Evolutionary conservation across 169 alveolate species (phyloP), one percentile per base, ranked within the genome.

Genomic region (Babesia ovis): DNA sequence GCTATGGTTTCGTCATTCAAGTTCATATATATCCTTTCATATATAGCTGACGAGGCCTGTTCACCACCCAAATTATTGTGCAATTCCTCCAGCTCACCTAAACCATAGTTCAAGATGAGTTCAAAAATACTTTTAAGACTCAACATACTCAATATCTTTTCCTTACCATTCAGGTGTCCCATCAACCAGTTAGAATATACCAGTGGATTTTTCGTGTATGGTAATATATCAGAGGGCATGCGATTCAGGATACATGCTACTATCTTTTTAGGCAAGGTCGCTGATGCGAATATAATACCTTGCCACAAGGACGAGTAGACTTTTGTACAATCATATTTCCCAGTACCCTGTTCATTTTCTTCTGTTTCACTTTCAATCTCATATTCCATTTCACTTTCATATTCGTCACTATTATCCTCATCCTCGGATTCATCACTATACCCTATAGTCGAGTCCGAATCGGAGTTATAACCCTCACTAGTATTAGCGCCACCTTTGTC

Each of bases 221-320:
- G 87, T 60, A 79, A 61, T 43, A 61, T 66, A 20, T 18, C 9
- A 12, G 51, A 29, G 9, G 87, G 87, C 76, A 69, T 50, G 37
- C 59, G 46, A 25, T 70, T 75, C 61, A 79, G 51, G 11, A 79
- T 37, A 18, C n/a, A 14, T 20, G 39, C 55, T 12, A 60, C 11
- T 11, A 34, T n/a, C 11, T 39, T 37, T 34, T 20, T 29, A 20
- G 64, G n/a, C 73, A 79, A 23, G 6, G 57, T 54, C 5, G 39
- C 2, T 11, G 22, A 12, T 11, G 48, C 66, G 61, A 58, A 37
- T 56, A 79, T 27, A 35, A 61, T 42, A 55, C 41, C 16, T 35
- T 64, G 66, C 87, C 87, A 79, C 68, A 79, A 14, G 45, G 73
- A 50, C 14, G 53, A 14, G 23, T 79, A 79, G 32, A 29, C 45